These are phyloP conservation scores for Digitaria exilis DNA, from an alignment of 202 grass and related monocot genomes.

Conservation along the genomic window DNA sequence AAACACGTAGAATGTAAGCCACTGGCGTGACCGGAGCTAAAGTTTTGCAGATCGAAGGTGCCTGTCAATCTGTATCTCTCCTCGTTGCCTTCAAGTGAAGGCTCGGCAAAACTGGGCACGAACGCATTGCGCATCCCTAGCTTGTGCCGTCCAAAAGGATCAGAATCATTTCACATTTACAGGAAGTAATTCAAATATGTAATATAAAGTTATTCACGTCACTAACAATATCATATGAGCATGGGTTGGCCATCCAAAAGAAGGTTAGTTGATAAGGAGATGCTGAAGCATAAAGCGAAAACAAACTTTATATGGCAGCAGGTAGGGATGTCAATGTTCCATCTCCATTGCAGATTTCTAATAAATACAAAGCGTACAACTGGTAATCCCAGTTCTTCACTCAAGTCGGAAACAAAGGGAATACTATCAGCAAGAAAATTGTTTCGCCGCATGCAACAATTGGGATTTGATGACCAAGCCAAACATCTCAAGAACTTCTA, in stretches of 20 bases:
- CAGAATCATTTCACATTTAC: neutral
- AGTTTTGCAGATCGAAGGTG: constrained; percentile 48
- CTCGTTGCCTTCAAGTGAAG: constrained; percentile 51
- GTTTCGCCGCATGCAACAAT: neutral
- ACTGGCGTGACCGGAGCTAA: constrained; percentile 21
- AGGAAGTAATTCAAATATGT: neutral
- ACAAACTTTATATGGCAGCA: constrained; percentile 15
- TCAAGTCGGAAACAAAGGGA: neutral
- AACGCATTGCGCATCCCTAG: neutral
- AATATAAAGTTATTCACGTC: neutral
- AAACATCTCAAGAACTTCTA: constrained; percentile 24
- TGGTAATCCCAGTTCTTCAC: neutral
- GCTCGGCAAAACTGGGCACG: neutral
- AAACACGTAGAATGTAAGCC: constrained; percentile 57
- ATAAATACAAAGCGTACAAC: neutral
- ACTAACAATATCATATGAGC: neutral
- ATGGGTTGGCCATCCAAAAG: neutral
- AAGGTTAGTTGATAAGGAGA: neutral
- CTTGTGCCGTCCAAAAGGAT: neutral
- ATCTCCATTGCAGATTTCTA: neutral
- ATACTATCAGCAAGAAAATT: neutral
- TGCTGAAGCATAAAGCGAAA: neutral
- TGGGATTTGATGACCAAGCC: neutral
- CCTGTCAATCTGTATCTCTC: constrained; percentile 29
- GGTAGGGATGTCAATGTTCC: constrained; percentile 1